phyloP scores from a whole-genome alignment of 2,329 filamentous ascomycete genomes.

The Exserohilum rostratum region DNA sequence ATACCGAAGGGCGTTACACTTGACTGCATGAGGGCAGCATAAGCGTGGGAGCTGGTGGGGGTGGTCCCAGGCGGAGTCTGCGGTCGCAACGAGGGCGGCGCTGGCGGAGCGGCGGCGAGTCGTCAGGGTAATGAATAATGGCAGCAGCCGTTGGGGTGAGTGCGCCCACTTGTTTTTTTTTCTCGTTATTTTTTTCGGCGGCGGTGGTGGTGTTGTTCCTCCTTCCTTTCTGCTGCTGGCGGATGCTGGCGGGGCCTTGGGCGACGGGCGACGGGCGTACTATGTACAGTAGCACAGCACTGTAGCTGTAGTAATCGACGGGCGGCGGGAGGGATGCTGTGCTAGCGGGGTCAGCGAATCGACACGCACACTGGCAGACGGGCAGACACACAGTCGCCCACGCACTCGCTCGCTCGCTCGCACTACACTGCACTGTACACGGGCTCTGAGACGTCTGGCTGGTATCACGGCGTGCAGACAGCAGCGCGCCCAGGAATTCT shows the following conservation, averaged over 20 bases:
- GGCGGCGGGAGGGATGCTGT: conserved; percentile 22
- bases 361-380: too few species aligned
- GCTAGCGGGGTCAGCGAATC: conserved; percentile 19
- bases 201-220: too few species aligned
- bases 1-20: conserved; percentile 51
- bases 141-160: background rate
- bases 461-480: conserved; percentile 18
- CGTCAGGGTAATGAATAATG: conserved; percentile 25
- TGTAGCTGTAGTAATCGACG: background rate
- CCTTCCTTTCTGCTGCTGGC: too few species aligned
- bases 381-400: too few species aligned
- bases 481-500: conserved; percentile 24
- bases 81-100: background rate
- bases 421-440: too few species aligned
- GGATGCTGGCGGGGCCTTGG: conserved; percentile 1
- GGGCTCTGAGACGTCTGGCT: conserved; percentile 10
- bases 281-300: too few species aligned
- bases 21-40: conserved; percentile 51
- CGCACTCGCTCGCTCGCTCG: background rate
- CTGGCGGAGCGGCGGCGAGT: conserved; percentile 14
- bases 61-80: conserved; percentile 26
- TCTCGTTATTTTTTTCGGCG: too few species aligned
- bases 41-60: conserved; percentile 49
- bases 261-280: background rate
- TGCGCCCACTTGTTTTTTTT: background rate